Percentiles rank a stretch among this genome's conserved stretches.
phyloP scores from a whole-genome alignment of 768 basidiomycete genomes.

The Butyriboletus loyo region DNA sequence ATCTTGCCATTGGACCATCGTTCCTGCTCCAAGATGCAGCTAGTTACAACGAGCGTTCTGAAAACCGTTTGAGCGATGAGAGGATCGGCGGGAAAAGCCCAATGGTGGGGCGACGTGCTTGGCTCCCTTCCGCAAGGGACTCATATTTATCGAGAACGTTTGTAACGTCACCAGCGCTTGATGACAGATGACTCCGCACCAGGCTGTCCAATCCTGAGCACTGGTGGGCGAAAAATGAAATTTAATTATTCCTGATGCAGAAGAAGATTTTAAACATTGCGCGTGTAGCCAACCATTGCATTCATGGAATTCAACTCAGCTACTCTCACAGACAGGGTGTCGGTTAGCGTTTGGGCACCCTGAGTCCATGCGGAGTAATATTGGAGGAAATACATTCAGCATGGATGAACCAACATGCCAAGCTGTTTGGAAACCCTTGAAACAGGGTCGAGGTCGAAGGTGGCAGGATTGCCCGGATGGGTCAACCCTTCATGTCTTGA shows the following conservation, averaged over 20 bases:
- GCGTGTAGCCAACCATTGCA: too few relatives aligned
- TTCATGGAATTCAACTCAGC: too few relatives aligned
- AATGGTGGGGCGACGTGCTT: background rate
- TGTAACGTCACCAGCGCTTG: background rate
- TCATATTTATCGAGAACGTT: background rate
- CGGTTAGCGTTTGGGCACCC: background rate
- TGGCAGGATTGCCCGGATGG: too few relatives aligned
- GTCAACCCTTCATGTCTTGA: background rate
- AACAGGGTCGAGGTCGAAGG: too few relatives aligned
- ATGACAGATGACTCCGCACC: too few relatives aligned
- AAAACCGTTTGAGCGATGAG: background rate
- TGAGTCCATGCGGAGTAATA: background rate
- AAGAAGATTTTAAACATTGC: too few relatives aligned
- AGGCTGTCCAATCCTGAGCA: too few relatives aligned
- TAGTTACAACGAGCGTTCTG: background rate
- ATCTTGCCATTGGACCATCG: slow-evolving; percentile 22
- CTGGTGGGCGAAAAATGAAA: background rate
- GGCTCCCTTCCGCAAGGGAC: background rate
- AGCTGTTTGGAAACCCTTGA: too few relatives aligned
- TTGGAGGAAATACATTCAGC: background rate
- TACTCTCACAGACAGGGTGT: background rate
- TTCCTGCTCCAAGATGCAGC: background rate
- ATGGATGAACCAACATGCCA: too few relatives aligned
- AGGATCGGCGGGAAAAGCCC: background rate
- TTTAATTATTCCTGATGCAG: background rate